Evolutionary conservation across 176 grass and related monocot genomes (phyloP).

Genomic region (Oryza meridionalis): DNA sequence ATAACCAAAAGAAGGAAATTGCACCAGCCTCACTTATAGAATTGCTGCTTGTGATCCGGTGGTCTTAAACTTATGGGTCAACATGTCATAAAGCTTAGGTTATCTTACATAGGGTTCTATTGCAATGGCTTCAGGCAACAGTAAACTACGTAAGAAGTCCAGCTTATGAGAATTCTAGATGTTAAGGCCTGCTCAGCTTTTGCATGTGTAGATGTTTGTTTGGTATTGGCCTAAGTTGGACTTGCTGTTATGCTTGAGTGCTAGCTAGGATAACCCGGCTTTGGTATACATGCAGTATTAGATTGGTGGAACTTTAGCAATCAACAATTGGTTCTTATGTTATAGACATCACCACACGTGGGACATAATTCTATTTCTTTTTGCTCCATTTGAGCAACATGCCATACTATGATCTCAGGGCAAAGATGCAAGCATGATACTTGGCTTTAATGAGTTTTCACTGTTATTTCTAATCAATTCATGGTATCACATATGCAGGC

Average conservation of each 20-base stretch:
- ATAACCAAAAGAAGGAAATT: conserved; percentile 15
- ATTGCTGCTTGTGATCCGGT: not conserved
- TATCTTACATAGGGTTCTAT: conserved; percentile 2
- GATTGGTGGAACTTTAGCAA: conserved; percentile 24
- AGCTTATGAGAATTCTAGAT: not conserved
- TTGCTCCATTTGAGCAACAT: conserved; percentile 2
- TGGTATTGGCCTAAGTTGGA: conserved; percentile 7
- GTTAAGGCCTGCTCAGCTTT: conserved; percentile 17
- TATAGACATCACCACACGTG: not conserved
- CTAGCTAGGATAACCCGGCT: not conserved
- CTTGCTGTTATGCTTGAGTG: not conserved
- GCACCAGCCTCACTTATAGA: conserved; percentile 9
- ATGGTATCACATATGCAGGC: conserved; percentile 55
- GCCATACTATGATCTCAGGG: conserved; percentile 6
- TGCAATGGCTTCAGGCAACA: conserved; percentile 19
- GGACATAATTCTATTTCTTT: not conserved
- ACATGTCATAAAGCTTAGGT: not conserved
- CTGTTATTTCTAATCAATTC: conserved; percentile 32
- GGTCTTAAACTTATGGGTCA: conserved; percentile 22
- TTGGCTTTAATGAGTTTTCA: not conserved
- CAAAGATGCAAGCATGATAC: conserved; percentile 26
- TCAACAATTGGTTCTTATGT: not conserved
- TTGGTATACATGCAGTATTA: not conserved
- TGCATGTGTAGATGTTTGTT: not conserved
- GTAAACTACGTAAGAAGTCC: not conserved